Conservation (phyloP, 495 filamentous ascomycete genomes). For the Aspergillus sclerotioniger region DNA sequence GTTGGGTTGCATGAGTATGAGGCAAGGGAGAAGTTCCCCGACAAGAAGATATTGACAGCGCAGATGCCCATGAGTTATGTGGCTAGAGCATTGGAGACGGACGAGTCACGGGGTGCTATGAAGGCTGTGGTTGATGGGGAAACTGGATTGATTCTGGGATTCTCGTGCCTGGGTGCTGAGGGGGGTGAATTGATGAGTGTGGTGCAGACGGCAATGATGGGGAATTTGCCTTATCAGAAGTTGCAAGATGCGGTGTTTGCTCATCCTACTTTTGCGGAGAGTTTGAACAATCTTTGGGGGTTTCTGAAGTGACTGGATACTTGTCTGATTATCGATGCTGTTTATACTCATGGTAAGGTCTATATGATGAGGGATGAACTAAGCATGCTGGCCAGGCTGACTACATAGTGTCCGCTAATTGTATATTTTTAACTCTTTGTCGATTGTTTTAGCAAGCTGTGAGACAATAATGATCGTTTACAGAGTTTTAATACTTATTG, state of each 20-base stretch:
- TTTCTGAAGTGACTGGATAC: conserved; percentile 34
- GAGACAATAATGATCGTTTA: too few species aligned
- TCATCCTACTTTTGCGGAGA: conserved; percentile 50
- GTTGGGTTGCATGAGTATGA: conserved; percentile 44
- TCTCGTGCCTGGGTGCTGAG: conserved; percentile 48
- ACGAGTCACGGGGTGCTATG: conserved; percentile 51
- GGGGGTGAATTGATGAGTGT: conserved; percentile 54
- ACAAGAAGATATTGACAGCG: conserved; percentile 34
- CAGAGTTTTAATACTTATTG: too few species aligned
- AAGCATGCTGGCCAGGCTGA: too few species aligned
- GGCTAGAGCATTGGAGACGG: conserved; percentile 51
- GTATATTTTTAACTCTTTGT: too few species aligned
- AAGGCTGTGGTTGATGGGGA: conserved; percentile 48
- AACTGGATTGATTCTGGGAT: conserved; percentile 45
- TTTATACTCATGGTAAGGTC: too few species aligned
- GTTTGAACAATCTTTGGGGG: conserved; percentile 50
- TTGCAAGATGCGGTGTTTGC: conserved; percentile 46
- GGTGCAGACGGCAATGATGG: conserved; percentile 52
- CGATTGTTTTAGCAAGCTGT: too few species aligned
- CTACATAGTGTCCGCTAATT: too few species aligned
- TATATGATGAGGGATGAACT: too few species aligned
- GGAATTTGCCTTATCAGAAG: conserved; percentile 35
- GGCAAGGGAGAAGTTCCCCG: conserved; percentile 23
- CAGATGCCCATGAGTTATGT: conserved; percentile 52
- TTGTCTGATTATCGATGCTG: too few species aligned